Conservation (phyloP, 495 filamentous ascomycete genomes). For the Podospora australis region DNA sequence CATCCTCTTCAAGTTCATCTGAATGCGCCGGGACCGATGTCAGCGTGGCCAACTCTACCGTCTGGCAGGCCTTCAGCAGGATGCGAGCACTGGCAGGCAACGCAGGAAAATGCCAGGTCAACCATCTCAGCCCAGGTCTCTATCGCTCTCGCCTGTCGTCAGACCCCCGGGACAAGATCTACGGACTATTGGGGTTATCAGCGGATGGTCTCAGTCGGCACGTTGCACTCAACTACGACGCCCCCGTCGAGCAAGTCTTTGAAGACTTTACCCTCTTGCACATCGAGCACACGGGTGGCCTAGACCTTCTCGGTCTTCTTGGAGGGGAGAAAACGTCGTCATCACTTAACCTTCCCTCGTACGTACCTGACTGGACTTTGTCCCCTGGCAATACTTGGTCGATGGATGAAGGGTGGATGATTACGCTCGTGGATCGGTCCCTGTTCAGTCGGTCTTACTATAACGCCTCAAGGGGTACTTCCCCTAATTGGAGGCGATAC, state of each 20-base stretch:
- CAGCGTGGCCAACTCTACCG: no score
- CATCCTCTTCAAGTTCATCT: no score
- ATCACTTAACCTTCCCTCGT: background rate
- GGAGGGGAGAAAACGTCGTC: background rate
- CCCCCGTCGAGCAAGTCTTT: background rate
- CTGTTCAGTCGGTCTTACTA: background rate
- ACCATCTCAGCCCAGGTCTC: background rate
- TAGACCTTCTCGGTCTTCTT: background rate
- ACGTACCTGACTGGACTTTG: background rate
- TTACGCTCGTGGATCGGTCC: background rate
- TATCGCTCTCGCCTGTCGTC: background rate
- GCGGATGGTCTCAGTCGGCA: background rate
- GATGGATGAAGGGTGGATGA: background rate
- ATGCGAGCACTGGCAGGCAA: no score
- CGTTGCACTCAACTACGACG: background rate
- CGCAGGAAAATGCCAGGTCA: no score
- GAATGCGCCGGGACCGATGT: no score
- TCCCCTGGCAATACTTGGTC: background rate
- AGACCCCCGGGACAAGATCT: background rate
- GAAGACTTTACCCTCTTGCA: background rate
- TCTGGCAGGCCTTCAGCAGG: no score
- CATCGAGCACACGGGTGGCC: background rate
- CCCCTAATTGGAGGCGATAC: background rate
- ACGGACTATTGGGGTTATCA: background rate
- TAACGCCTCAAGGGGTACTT: background rate